Conservation (phyloP, 2,329 filamentous ascomycete genomes). For the Orbilia quercus region DNA sequence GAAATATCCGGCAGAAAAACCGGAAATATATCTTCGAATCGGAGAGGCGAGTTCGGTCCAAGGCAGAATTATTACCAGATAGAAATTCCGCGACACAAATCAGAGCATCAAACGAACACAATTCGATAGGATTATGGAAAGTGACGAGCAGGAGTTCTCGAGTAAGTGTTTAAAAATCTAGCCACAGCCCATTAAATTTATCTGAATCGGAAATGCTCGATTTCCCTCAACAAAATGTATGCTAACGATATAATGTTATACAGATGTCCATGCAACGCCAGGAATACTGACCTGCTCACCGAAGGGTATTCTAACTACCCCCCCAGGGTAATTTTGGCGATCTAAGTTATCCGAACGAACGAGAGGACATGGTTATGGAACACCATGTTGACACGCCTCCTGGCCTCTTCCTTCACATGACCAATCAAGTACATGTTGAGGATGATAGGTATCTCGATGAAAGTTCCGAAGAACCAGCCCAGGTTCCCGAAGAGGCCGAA, state of each 20-base stretch:
- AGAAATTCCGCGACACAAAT: constrained; percentile 17
- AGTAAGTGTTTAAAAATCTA: not conserved
- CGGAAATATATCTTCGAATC: constrained; percentile 38
- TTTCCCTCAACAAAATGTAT: too few relatives aligned
- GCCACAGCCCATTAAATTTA: not conserved
- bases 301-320: not conserved
- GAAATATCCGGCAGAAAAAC: constrained; percentile 28
- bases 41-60: not conserved
- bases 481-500: too few relatives aligned
- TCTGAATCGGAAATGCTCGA: too few relatives aligned
- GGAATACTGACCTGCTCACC: not conserved
- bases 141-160: constrained; percentile 18
- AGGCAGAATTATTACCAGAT: constrained; percentile 17
- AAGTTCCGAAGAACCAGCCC: too few relatives aligned
- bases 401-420: too few relatives aligned
- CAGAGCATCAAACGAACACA: constrained; percentile 13
- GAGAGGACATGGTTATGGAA: not conserved
- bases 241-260: too few relatives aligned
- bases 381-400: not conserved
- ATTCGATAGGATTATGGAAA: constrained; percentile 5
- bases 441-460: too few relatives aligned
- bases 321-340: not conserved
- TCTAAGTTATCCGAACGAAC: not conserved
- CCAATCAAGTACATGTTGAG: too few relatives aligned
- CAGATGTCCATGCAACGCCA: not conserved